Conservation (phyloP, 192 early-diverging fungal species). For the Coemansia guatemalensis region DNA sequence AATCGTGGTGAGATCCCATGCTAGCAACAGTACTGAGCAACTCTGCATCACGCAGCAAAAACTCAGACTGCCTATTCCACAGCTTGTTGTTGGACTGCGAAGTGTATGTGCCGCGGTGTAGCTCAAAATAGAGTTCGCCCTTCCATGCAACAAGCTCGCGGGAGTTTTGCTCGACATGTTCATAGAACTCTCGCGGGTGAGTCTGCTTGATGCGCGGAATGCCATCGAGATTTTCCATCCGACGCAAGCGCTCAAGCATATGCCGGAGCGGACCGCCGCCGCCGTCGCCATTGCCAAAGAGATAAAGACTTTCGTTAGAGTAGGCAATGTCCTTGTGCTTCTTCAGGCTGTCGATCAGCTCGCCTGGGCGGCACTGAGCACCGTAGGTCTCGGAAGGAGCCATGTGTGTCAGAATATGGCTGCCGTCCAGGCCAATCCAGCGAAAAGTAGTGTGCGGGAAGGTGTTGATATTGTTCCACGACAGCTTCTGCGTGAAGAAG, state of each 20-base stretch:
- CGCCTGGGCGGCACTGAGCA: constrained; percentile 63
- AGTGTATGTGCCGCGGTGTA: constrained; percentile 98
- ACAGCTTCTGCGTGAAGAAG: constrained; percentile 98
- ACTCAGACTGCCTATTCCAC: constrained; percentile 82
- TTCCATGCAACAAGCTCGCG: constrained; percentile 80
- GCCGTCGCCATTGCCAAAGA: constrained; percentile 96
- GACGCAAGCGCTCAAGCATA: constrained; percentile 81
- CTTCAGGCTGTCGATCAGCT: constrained; percentile 64
- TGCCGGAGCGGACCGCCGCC: constrained; percentile 82
- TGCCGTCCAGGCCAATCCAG: constrained; percentile 89
- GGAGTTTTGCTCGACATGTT: constrained; percentile 68
- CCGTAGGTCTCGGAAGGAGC: constrained; percentile 84
- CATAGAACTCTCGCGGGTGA: constrained; percentile 80
- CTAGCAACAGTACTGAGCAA: constrained; percentile 60
- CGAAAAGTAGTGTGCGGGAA: constrained; percentile 94
- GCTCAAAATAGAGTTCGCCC: constrained; percentile 96
- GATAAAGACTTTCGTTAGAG: constrained; percentile 76
- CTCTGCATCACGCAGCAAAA: constrained; percentile 82
- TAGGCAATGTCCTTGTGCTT: constrained; percentile 88
- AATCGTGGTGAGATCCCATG: constrained; percentile 4
- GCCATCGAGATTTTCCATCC: constrained; percentile 75
- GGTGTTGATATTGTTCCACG: constrained; percentile 98
- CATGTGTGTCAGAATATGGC: constrained; percentile 83
- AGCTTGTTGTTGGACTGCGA: constrained; percentile 81
- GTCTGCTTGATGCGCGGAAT: constrained; percentile 72